Evolutionary conservation across 345 rosid genomes (phyloP).

Genomic region (Gossypium arboreum): DNA sequence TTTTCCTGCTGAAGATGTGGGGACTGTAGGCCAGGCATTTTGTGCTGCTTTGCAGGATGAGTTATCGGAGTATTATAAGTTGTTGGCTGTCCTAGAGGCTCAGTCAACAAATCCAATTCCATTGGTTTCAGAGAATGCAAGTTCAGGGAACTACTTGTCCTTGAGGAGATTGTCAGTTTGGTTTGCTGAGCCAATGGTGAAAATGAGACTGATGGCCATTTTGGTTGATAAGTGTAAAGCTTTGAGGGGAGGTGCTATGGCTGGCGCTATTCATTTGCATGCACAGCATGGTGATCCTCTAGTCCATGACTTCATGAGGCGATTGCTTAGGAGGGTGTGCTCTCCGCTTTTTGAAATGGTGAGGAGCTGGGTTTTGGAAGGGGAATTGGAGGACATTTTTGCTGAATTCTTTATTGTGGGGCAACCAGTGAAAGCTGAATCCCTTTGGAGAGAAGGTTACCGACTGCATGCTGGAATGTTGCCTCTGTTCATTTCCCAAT

Average conservation of each 20-base stretch:
- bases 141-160: slow-evolving; percentile 65
- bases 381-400: slow-evolving; percentile 90
- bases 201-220: slow-evolving; percentile 98
- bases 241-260: slow-evolving; percentile 39
- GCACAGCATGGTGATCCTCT: slow-evolving; percentile 95
- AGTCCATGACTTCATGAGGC: slow-evolving; percentile 84
- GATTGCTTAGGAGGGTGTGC: slow-evolving; percentile 74
- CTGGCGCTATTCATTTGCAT: slow-evolving; percentile 76
- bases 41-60: slow-evolving; percentile 95
- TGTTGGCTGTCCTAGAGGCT: slow-evolving; percentile 82
- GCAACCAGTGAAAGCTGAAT: slow-evolving; percentile 90
- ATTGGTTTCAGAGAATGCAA: slow-evolving; percentile 61
- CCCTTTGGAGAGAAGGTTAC: slow-evolving; percentile 98
- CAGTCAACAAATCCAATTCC: slow-evolving; percentile 95
- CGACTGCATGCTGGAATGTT: slow-evolving; percentile 49
- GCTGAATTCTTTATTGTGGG: slow-evolving; percentile 87
- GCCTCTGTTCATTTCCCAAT: slow-evolving; percentile 84
- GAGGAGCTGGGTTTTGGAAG: slow-evolving; percentile 99
- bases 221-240: slow-evolving; percentile 90
- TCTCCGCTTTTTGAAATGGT: slow-evolving; percentile 98
- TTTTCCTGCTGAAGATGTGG: slow-evolving; percentile 78
- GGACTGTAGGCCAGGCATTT: slow-evolving; percentile 93
- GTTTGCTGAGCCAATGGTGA: slow-evolving; percentile 90
- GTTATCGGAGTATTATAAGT: slow-evolving; percentile 77
- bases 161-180: slow-evolving; percentile 88